A percentile compares a stretch with the other conserved stretches of the same genome.
Evolutionary conservation across 1,284 basidiomycete genomes (phyloP).

Genomic region (Boletellus sp.): DNA sequence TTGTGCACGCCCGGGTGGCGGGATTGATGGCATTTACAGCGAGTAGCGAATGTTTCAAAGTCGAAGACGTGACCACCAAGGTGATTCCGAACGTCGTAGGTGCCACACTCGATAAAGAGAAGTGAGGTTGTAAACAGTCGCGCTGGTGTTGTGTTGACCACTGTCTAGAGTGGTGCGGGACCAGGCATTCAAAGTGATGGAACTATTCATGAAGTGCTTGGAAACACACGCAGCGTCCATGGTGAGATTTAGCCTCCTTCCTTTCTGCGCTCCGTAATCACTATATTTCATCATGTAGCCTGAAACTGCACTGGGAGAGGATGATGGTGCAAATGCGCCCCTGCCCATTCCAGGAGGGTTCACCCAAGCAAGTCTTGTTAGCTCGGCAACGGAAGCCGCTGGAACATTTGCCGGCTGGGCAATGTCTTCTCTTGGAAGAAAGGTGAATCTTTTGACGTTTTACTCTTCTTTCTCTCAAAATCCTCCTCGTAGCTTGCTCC

Average conservation of each 20-base stretch:
- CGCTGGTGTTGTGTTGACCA: conserved; percentile 6
- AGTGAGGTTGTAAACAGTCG: conserved; percentile 42
- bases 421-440: conserved; percentile 81
- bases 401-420: conserved; percentile 93
- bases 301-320: conserved; percentile 54
- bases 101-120: conserved; percentile 85
- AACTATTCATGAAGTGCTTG: conserved; percentile 81
- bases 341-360: conserved; percentile 35
- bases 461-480: neutral
- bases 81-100: conserved; percentile 85
- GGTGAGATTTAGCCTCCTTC: conserved; percentile 44
- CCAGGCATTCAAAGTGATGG: conserved; percentile 90
- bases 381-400: conserved; percentile 85
- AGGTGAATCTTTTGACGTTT: conserved; percentile 38
- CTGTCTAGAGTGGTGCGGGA: conserved; percentile 75
- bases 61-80: conserved; percentile 84
- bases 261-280: neutral
- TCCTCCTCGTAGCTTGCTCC: conserved; percentile 51
- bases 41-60: conserved; percentile 85
- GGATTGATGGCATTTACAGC: conserved; percentile 97
- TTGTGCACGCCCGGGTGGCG: conserved; percentile 91
- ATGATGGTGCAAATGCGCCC: conserved; percentile 29
- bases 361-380: conserved; percentile 63
- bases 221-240: conserved; percentile 76
- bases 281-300: conserved; percentile 48